Base-by-base conservation (phyloP, 176 grass and related monocot genomes). In the Dactylis glomerata region DNA sequence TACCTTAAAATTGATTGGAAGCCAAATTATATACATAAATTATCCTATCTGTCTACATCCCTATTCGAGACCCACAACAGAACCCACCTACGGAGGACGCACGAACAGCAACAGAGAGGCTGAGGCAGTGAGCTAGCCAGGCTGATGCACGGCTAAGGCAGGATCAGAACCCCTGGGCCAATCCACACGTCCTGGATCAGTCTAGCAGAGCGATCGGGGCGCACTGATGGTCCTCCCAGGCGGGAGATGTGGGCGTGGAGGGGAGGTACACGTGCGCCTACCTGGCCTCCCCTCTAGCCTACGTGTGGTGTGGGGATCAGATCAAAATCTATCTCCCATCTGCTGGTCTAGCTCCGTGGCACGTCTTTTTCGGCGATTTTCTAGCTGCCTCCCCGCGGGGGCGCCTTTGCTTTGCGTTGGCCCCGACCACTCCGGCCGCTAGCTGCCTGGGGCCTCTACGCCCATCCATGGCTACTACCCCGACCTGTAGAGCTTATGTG, bases 341-440 rank as follows among this genome's bases (percentile, higher is more conserved):
- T 30, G 27, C 6, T 8, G 20, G 8, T 24, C 34, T 50, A 51
- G 51, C 46, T 19, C 49, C 49, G 9, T 15, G 58, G 68, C 59
- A 68, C 78, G 78, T 89, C 88, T 63, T 66, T 77, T 86, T 89
- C 61, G 77, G 75, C 68, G 41, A 63, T 34, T 36, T 73, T 5
- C 19, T 9, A 75, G 40, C 80, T 17, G 28, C 61, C 17, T 67
- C 37, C n/a, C 12, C 47, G 62, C 8, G 73, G 28, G 62, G 30
- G 8, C 20, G 76, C 13, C 5, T 28, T 27, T 13, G 66, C 66
- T 3, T 50, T 50, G 15, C 24, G 8, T 17, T 16, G 23, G 23
- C 69, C 33, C 46, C 38, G 52, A 17, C 73, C 47, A 44, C 47
- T 68, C 76, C 57, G 78, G 34, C 70, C n/a, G 24, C 33, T 46